Percentiles rank a stretch among this genome's conserved stretches.
Conservation (phyloP, 179 eudicot species). For the Amaranthus tricolor region DNA sequence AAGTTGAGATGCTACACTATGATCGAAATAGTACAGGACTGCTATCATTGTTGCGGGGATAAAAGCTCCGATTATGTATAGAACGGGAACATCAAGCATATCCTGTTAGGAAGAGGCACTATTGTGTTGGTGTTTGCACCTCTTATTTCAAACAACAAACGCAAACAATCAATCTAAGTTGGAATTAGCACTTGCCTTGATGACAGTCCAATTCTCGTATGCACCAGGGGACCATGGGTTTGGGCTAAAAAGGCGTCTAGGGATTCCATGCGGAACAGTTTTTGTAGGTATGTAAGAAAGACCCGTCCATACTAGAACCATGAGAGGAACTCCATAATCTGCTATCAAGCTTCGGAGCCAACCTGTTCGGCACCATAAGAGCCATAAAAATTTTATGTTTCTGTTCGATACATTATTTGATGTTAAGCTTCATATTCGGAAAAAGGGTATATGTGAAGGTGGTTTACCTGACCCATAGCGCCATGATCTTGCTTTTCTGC, state of each 20-base stretch:
- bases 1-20: slow-evolving; percentile 93
- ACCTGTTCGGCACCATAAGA: slow-evolving; percentile 38
- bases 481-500: slow-evolving; percentile 96
- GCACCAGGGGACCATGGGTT: slow-evolving; percentile 99
- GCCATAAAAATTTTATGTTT: neutral
- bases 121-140: neutral
- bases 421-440: slow-evolving; percentile 2
- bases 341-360: slow-evolving; percentile 76
- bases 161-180: neutral
- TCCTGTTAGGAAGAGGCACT: slow-evolving; percentile 47
- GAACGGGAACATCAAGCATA: slow-evolving; percentile 73
- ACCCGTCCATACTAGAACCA: slow-evolving; percentile 88
- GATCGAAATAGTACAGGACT: slow-evolving; percentile 90
- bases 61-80: slow-evolving; percentile 83
- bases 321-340: slow-evolving; percentile 91
- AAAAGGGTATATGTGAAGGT: neutral
- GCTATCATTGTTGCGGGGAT: slow-evolving; percentile 96
- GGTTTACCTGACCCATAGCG: slow-evolving; percentile 75
- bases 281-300: slow-evolving; percentile 68
- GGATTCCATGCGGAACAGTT: slow-evolving; percentile 79
- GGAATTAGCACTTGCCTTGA: slow-evolving; percentile 43
- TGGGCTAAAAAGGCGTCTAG: slow-evolving; percentile 86
- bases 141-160: neutral
- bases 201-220: slow-evolving; percentile 84
- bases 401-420: neutral